Evolutionary conservation across 1,284 basidiomycete species (phyloP).

Genomic region (Heliocybe sulcata): DNA sequence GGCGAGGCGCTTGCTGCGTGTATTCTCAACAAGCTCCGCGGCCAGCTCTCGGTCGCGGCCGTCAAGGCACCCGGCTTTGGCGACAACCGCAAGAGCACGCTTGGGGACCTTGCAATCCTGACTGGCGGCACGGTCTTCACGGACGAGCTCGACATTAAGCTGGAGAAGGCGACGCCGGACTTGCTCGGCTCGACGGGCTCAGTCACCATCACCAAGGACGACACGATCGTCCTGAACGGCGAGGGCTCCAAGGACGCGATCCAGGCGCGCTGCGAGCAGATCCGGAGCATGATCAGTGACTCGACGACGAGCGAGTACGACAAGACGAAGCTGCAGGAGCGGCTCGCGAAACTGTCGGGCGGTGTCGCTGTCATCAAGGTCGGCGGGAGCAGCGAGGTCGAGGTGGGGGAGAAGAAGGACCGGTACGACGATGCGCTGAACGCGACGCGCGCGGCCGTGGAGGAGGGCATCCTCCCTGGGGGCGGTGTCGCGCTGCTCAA

Average conservation of each 20-base stretch:
- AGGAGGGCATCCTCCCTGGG: constrained; percentile 96
- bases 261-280: constrained; percentile 90
- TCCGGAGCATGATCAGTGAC: constrained; percentile 82
- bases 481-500: constrained; percentile 91
- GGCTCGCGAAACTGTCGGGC: constrained; percentile 91
- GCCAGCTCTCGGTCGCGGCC: constrained; percentile 88
- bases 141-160: constrained; percentile 97
- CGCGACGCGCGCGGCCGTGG: constrained; percentile 95
- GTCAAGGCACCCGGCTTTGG: constrained; percentile 98
- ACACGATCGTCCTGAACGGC: constrained; percentile 95
- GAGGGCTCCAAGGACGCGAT: constrained; percentile 84
- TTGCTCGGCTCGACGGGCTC: constrained; percentile 89
- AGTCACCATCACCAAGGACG: constrained; percentile 96
- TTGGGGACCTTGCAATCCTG: constrained; percentile 95
- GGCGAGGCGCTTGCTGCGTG: constrained; percentile 97
- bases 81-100: constrained; percentile 97
- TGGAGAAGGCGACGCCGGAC: constrained; percentile 86
- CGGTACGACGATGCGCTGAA: constrained; percentile 97
- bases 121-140: constrained; percentile 98
- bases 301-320: constrained; percentile 89
- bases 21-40: constrained; percentile 98
- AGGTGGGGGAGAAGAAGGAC: constrained; percentile 99
- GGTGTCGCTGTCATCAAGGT: constrained; percentile 99
- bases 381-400: constrained; percentile 90
- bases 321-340: constrained; percentile 93